Evolutionary conservation across 495 filamentous ascomycete genomes (phyloP), one percentile per base, ranked within the genome.

Genomic region (Penicillium subrubescens): DNA sequence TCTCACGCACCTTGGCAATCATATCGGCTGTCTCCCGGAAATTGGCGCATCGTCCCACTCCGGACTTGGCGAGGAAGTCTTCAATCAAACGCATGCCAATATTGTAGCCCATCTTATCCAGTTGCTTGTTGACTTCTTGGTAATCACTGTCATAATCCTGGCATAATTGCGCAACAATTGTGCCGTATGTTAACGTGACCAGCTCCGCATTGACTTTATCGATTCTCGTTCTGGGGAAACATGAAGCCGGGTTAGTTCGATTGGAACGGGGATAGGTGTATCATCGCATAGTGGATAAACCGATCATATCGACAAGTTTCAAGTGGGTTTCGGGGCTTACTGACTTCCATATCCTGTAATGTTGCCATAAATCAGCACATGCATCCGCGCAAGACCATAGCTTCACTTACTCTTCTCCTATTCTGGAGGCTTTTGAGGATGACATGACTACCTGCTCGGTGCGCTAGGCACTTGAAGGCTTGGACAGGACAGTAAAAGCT

Each of bases 101-200:
- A 68, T 97, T 97, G 82, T 98, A 97, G 41, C 95, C 95, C 95
- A 99, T 99, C 79, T 93, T 96, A 73, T 99, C 95, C 51, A 99
- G 82, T 74, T 99, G 95, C 79, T 92, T 92, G 80, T 99, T 99
- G 74, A 86, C 94, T 74, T 98, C 92, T 56, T 87, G 83, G 70
- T 99, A 99, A 77, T 97, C 90, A 64, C 87, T 88, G 65, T 97
- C 92, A 71, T 90, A 96, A 82, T 99, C 95, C 75, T 94, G 93
- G 80, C 93, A 97, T 58, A 99, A 84, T 77, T 98, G 95, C 43
- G 92, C 90, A 59, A 99, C 95, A 68, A 99, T 97, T 15, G 96
- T 97, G 64, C 95, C 95, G 73, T 99, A 99, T 44, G 95, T 99
- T 71, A 99, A 85, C 61, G 94, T 97, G 23, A 99, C 95, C 66